These are phyloP conservation scores for Trapa incisa DNA, from an alignment of 345 rosid genomes.

Conservation along the genomic window DNA sequence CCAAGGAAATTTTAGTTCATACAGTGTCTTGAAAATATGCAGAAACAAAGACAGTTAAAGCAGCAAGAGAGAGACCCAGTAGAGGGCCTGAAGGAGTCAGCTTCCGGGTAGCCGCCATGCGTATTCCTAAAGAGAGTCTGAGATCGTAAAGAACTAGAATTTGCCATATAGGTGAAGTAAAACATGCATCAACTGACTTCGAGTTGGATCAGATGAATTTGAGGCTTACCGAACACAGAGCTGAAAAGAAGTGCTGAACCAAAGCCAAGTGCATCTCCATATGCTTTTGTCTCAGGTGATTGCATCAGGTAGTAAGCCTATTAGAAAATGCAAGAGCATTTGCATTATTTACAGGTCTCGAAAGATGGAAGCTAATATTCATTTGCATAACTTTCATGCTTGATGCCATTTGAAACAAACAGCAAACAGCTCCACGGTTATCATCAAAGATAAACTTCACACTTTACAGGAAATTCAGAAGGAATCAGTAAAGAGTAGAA, in stretches of 20 bases:
- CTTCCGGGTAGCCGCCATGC: conserved; percentile 57
- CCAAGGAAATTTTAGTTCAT: conserved; percentile 6
- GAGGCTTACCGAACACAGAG: conserved; percentile 47
- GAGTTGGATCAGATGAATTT: neutral
- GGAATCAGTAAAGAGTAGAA: neutral
- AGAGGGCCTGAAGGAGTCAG: conserved; percentile 55
- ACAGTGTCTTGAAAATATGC: conserved; percentile 39
- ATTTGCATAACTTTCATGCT: neutral
- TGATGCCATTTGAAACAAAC: neutral
- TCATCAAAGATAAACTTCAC: neutral
- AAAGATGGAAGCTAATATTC: neutral
- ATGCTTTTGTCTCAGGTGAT: conserved; percentile 51
- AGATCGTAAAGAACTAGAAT: neutral
- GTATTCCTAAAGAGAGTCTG: conserved; percentile 38
- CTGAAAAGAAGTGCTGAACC: conserved; percentile 71
- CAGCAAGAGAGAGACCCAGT: conserved; percentile 45
- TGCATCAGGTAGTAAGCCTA: conserved; percentile 63
- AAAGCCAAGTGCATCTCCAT: conserved; percentile 67
- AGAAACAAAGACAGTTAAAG: conserved; percentile 41
- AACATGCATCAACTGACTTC: neutral
- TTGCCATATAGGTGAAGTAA: neutral
- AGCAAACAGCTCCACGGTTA: neutral
- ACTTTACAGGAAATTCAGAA: neutral
- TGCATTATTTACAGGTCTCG: neutral
- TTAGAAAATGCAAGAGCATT: conserved; percentile 5